Evolutionary conservation across 1,284 basidiomycete genomes (phyloP).

Genomic region (Rhodotorula glutinis): DNA sequence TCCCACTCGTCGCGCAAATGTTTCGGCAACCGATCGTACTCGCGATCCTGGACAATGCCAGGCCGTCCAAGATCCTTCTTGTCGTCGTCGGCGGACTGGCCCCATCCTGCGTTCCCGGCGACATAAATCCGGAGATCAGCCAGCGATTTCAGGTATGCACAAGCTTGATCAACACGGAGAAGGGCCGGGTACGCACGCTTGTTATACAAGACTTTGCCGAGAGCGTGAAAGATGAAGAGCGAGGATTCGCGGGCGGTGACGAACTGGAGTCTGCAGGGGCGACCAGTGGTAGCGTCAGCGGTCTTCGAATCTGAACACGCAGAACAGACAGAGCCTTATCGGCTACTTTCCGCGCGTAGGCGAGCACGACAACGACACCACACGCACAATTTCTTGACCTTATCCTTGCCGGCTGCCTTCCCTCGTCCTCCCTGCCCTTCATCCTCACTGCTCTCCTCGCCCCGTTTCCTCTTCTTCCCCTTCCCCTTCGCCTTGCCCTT

Average conservation of each 20-base stretch:
- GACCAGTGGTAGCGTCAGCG: background rate
- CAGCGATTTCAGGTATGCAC: background rate
- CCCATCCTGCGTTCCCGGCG: conserved; percentile 42
- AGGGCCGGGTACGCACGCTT: conserved; percentile 64
- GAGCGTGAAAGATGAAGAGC: conserved; percentile 82
- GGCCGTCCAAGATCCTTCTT: conserved; percentile 41
- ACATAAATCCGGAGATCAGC: background rate
- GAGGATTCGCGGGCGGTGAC: conserved; percentile 79
- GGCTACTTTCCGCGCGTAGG: no score
- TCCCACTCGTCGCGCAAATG: conserved; percentile 36
- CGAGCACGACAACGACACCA: no score
- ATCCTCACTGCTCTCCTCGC: conserved; percentile 30
- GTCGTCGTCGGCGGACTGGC: conserved; percentile 43
- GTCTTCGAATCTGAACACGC: no score
- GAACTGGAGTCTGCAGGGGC: conserved; percentile 52
- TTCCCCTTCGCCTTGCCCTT: conserved; percentile 39
- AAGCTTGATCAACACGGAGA: background rate
- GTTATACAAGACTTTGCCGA: conserved; percentile 93
- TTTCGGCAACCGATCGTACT: conserved; percentile 35
- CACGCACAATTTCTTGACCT: conserved; percentile 48
- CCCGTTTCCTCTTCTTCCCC: conserved; percentile 2
- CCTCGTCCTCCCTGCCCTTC: background rate
- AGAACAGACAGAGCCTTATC: no score
- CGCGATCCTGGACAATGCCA: conserved; percentile 27
- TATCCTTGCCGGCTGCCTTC: conserved; percentile 38